phyloP scores from a whole-genome alignment of 164 flowering plant species.

The Chimonanthus praecox region DNA sequence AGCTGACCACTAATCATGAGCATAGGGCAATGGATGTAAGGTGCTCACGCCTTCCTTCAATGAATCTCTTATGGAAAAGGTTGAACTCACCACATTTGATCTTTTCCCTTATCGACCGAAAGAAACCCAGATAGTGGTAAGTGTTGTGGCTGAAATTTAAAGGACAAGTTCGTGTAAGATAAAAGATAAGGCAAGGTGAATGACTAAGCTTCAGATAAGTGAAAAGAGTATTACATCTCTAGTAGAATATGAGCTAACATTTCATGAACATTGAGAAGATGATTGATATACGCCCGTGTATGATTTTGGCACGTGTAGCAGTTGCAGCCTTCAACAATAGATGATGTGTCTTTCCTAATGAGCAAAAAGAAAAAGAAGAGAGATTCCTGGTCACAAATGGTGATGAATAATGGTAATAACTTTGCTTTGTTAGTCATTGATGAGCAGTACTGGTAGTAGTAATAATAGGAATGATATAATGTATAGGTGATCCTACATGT shows the following conservation, averaged over 20 bases:
- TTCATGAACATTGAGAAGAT: slow-evolving; percentile 87
- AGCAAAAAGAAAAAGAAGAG: background rate
- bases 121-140: slow-evolving; percentile 73
- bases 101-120: slow-evolving; percentile 60
- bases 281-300: slow-evolving; percentile 83
- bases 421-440: too few species aligned
- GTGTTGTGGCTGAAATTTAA: slow-evolving; percentile 72
- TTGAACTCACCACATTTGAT: slow-evolving; percentile 56
- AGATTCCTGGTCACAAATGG: background rate
- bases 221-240: slow-evolving; percentile 51
- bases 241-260: slow-evolving; percentile 87
- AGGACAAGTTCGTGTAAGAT: slow-evolving; percentile 1
- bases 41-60: slow-evolving; percentile 43
- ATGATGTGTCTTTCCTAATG: slow-evolving; percentile 71
- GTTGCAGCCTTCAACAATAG: slow-evolving; percentile 49
- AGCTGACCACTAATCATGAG: background rate
- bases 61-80: slow-evolving; percentile 39
- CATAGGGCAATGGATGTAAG: slow-evolving; percentile 2
- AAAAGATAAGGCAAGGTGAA: background rate
- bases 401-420: background rate
- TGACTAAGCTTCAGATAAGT: background rate
- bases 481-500: too few species aligned
- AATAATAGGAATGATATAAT: too few species aligned
- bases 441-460: too few species aligned
- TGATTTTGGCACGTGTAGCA: slow-evolving; percentile 90